Evolutionary conservation across 1,139 yeast species (phyloP).

Genomic region (Debaryomyces sp.): DNA sequence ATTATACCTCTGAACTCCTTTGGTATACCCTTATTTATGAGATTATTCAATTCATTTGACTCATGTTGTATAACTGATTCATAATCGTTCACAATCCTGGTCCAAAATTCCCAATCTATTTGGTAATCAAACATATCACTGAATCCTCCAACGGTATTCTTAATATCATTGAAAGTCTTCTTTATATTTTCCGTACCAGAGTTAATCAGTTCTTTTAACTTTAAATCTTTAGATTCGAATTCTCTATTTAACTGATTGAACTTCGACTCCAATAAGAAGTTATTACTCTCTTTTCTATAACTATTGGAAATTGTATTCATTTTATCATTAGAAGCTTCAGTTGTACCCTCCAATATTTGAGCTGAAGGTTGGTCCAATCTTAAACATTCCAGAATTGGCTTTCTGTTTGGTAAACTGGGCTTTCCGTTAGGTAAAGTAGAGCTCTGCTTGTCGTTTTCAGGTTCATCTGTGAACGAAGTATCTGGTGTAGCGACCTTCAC

Average conservation of each 20-base stretch:
- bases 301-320: conserved; percentile 22
- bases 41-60: conserved; percentile 59
- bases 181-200: conserved; percentile 65
- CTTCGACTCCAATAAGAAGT: conserved; percentile 40
- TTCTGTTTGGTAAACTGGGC: conserved; percentile 31
- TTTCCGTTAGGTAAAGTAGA: neutral
- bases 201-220: conserved; percentile 50
- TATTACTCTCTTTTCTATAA: conserved; percentile 27
- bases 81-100: conserved; percentile 74
- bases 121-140: conserved; percentile 39
- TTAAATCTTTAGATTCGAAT: conserved; percentile 33
- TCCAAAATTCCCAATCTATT: conserved; percentile 89
- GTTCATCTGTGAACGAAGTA: neutral
- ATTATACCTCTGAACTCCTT: conserved; percentile 81
- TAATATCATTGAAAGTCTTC: conserved; percentile 60
- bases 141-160: conserved; percentile 49
- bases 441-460: neutral
- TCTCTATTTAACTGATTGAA: conserved; percentile 31
- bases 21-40: conserved; percentile 80
- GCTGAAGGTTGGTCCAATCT: conserved; percentile 28
- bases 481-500: neutral
- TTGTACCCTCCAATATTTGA: conserved; percentile 12
- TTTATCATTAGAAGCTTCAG: conserved; percentile 10
- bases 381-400: conserved; percentile 32
- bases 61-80: conserved; percentile 62